Conservation (phyloP, 192 early-diverging fungal genomes). For the Coemansia sp. region DNA sequence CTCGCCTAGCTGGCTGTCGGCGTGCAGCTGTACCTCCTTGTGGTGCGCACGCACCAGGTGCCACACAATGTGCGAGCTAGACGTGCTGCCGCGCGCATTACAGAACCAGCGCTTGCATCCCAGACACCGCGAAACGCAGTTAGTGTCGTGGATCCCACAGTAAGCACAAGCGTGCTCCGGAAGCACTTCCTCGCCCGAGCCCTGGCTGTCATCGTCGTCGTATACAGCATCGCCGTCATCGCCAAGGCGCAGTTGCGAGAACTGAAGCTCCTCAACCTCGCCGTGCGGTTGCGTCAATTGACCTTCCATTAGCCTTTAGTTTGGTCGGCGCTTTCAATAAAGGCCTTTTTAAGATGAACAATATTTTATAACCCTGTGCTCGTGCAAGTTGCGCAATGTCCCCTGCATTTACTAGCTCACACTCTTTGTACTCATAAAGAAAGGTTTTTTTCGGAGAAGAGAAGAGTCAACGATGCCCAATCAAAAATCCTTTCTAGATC, state of each 20-base stretch:
- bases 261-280: constrained; percentile 16
- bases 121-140: constrained; percentile 89
- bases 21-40: constrained; percentile 92
- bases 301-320: not conserved
- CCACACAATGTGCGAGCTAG: constrained; percentile 93
- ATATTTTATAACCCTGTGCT: not conserved
- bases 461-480: no score
- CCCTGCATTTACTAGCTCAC: constrained; percentile 3
- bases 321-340: not conserved
- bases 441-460: no score
- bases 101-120: constrained; percentile 96
- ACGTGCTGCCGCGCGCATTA: constrained; percentile 85
- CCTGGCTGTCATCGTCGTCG: constrained; percentile 1
- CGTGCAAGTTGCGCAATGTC: not conserved
- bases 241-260: constrained; percentile 34
- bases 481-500: no score
- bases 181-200: constrained; percentile 53
- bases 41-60: constrained; percentile 92
- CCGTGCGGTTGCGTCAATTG: not conserved
- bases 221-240: constrained; percentile 41
- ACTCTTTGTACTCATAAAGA: not conserved
- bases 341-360: not conserved
- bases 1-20: constrained; percentile 90
- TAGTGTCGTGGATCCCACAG: constrained; percentile 88
- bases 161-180: constrained; percentile 88